A percentile compares a stretch with the other conserved stretches of the same genome.
Conservation (phyloP, 1,284 basidiomycete species). For the Macrocystidia cucumis region DNA sequence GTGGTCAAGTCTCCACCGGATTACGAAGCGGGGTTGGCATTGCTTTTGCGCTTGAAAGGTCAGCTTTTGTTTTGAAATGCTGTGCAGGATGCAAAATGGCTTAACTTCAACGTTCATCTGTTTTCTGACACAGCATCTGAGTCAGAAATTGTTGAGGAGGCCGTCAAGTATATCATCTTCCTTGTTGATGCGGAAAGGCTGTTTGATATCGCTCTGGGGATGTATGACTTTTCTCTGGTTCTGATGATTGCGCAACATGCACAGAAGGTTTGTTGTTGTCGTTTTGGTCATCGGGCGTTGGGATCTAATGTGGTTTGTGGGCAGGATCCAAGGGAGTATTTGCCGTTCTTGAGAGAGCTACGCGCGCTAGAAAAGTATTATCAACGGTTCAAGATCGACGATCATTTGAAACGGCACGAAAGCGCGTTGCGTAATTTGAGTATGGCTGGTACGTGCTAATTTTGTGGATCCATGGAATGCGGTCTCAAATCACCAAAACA, state of each 20-base stretch:
- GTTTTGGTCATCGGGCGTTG: constrained; percentile 1
- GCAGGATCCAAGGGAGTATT: constrained; percentile 95
- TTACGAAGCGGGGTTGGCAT: constrained; percentile 76
- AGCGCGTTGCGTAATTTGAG: constrained; percentile 76
- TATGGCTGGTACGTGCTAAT: constrained; percentile 49
- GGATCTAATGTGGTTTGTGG: constrained; percentile 1
- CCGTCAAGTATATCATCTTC: constrained; percentile 98
- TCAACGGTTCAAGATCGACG: constrained; percentile 90
- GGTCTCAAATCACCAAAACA: constrained; percentile 14
- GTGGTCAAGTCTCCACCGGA: constrained; percentile 91
- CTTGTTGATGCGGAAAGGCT: constrained; percentile 89
- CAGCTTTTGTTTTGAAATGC: constrained; percentile 7
- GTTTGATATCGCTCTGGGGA: constrained; percentile 93
- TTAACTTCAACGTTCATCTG: no score
- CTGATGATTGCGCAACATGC: constrained; percentile 96
- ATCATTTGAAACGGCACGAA: constrained; percentile 75
- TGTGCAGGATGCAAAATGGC: no score
- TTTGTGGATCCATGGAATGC: neutral
- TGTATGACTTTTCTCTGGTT: constrained; percentile 97
- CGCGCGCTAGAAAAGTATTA: constrained; percentile 76
- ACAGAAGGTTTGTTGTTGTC: constrained; percentile 62
- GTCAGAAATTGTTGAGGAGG: constrained; percentile 83
- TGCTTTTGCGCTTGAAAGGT: constrained; percentile 81
- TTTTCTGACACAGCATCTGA: constrained; percentile 45
- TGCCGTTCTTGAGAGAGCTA: constrained; percentile 92